These are phyloP conservation scores for Phlebopus sp. DNA, from an alignment of 1,284 basidiomycete genomes.

Conservation along the genomic window DNA sequence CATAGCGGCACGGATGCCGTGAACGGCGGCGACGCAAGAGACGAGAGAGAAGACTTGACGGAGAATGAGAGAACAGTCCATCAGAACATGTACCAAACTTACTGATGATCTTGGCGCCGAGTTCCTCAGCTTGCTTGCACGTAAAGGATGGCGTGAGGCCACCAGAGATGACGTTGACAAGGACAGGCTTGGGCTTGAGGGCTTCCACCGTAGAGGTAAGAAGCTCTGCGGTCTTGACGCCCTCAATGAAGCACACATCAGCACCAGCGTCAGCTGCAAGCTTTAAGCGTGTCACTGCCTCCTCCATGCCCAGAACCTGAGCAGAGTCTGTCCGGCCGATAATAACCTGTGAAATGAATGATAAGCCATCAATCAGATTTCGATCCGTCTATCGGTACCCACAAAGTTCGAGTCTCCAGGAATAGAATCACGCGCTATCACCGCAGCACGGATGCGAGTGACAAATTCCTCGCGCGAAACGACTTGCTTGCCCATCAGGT, in stretches of 20 bases:
- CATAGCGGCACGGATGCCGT: conserved; percentile 72
- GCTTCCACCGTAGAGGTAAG: conserved; percentile 62
- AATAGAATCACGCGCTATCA: conserved; percentile 66
- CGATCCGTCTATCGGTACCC: conserved; percentile 9
- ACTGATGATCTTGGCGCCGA: conserved; percentile 78
- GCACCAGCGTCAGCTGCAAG: conserved; percentile 75
- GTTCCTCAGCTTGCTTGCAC: conserved; percentile 59
- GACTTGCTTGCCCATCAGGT: conserved; percentile 76
- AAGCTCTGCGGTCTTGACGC: conserved; percentile 68
- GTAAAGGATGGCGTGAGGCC: conserved; percentile 75
- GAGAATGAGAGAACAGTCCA: neutral
- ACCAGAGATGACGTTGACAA: conserved; percentile 76
- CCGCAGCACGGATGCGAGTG: conserved; percentile 74
- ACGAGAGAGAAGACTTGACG: conserved; percentile 61
- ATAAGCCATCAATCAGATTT: neutral
- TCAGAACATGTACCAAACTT: conserved; percentile 21
- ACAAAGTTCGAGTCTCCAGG: conserved; percentile 72
- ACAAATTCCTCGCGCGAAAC: conserved; percentile 73
- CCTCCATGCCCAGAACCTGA: conserved; percentile 79
- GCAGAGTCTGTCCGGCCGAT: conserved; percentile 84
- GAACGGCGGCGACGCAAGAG: conserved; percentile 70
- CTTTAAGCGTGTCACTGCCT: conserved; percentile 66
- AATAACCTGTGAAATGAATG: conserved; percentile 48
- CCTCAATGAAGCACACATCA: conserved; percentile 84
- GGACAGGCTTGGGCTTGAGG: conserved; percentile 69